A percentile compares a stretch with the other conserved stretches of the same genome.
phyloP scores from a whole-genome alignment of 2,329 filamentous ascomycete species.

The Aspergillus transmontanensis region DNA sequence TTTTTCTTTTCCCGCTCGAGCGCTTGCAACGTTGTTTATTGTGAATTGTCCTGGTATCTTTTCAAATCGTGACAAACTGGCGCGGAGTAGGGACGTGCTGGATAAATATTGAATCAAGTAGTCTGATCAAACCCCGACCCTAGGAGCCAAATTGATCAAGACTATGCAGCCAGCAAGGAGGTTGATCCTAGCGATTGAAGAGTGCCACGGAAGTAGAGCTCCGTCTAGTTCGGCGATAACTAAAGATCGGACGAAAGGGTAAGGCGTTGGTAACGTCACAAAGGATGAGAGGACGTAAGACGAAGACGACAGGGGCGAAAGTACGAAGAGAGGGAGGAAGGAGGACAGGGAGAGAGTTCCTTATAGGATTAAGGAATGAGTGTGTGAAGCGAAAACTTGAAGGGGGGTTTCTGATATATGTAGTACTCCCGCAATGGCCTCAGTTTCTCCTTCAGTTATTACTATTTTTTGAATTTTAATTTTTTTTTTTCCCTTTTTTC shows the following conservation, averaged over 20 bases:
- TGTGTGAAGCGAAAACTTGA: conserved; percentile 27
- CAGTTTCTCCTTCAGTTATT: not conserved
- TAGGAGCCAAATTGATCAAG: conserved; percentile 23
- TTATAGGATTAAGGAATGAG: conserved; percentile 22
- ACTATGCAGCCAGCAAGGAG: conserved; percentile 38
- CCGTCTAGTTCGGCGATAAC: conserved; percentile 21
- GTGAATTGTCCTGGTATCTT: conserved; percentile 10
- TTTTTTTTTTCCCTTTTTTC: conserved; percentile 17
- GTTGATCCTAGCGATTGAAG: conserved; percentile 33
- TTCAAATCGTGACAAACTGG: conserved; percentile 11
- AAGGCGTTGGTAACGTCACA: conserved; percentile 22
- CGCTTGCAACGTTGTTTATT: conserved; percentile 12
- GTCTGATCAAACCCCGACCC: conserved; percentile 21
- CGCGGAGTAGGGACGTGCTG: conserved; percentile 17
- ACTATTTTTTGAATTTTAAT: not conserved
- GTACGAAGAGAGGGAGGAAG: conserved; percentile 18
- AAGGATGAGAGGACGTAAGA: conserved; percentile 17
- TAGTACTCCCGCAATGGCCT: conserved; percentile 9
- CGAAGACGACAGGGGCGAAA: conserved; percentile 18
- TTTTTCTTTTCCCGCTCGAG: conserved; percentile 9
- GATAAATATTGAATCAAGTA: conserved; percentile 17
- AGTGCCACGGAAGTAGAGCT: conserved; percentile 25
- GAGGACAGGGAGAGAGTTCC: conserved; percentile 17
- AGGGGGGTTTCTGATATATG: conserved; percentile 40
- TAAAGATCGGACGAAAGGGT: conserved; percentile 26